phyloP scores from a whole-genome alignment of 2,329 filamentous ascomycete species.

The Rhytidhysteron rufulum region DNA sequence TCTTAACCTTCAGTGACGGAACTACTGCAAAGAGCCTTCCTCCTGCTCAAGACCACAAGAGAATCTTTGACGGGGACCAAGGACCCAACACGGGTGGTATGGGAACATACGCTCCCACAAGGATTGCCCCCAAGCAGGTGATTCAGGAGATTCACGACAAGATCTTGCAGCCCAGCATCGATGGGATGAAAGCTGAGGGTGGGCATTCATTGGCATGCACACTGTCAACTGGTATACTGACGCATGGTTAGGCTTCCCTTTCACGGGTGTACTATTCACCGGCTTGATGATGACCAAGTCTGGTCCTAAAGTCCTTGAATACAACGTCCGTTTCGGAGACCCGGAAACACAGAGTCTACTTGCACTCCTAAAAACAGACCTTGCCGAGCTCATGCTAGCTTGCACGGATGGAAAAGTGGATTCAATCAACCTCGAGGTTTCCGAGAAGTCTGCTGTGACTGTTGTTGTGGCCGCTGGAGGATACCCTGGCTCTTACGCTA shows the following conservation, averaged over 20 bases:
- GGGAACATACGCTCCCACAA: conserved; percentile 87
- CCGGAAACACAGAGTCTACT: conserved; percentile 87
- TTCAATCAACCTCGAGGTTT: conserved; percentile 64
- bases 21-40: conserved; percentile 78
- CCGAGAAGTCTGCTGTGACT: conserved; percentile 73
- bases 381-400: conserved; percentile 84
- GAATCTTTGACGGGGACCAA: conserved; percentile 82
- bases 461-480: conserved; percentile 92
- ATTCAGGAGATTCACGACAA: conserved; percentile 73
- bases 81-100: conserved; percentile 96
- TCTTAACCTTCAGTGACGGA: conserved; percentile 89
- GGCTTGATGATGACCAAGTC: conserved; percentile 87
- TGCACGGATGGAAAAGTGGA: conserved; percentile 74
- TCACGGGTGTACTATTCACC: conserved; percentile 73
- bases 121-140: conserved; percentile 53
- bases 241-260: conserved; percentile 18
- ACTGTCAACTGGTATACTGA: background rate
- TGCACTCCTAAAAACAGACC: conserved; percentile 76
- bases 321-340: conserved; percentile 90
- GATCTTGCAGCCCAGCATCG: conserved; percentile 83
- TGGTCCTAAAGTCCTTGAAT: conserved; percentile 82
- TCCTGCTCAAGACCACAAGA: conserved; percentile 94
- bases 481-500: conserved; percentile 79
- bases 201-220: conserved; percentile 6
- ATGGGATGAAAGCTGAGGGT: conserved; percentile 80